Conservation (phyloP, 352 stramenopile genomes). For the Pythium vanterpoolii region DNA sequence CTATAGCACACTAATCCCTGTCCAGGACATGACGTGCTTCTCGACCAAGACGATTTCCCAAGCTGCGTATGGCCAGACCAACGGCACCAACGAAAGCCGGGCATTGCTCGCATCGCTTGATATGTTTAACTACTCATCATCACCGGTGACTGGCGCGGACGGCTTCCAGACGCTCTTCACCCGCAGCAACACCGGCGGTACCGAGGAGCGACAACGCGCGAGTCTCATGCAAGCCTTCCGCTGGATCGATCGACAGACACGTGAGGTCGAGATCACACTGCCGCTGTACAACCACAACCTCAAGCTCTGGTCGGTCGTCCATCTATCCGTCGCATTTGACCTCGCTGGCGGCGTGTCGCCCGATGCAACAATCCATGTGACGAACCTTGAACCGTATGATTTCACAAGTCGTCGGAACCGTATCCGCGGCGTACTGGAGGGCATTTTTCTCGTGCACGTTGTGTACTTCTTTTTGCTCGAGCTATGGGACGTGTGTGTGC, state of each 20-base stretch:
- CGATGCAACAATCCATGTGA: slow-evolving; percentile 39
- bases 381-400: slow-evolving; percentile 71
- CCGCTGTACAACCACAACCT: slow-evolving; percentile 61
- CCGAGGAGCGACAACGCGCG: slow-evolving; percentile 23
- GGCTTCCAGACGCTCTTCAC: slow-evolving; percentile 64
- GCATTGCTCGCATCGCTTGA: slow-evolving; percentile 34
- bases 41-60: slow-evolving; percentile 31
- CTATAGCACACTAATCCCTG: slow-evolving; percentile 40
- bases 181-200: slow-evolving; percentile 35
- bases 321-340: slow-evolving; percentile 56
- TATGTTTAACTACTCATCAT: slow-evolving; percentile 54
- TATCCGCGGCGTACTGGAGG: slow-evolving; percentile 38
- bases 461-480: slow-evolving; percentile 61
- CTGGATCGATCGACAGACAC: slow-evolving; percentile 67
- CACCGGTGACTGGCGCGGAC: slow-evolving; percentile 30
- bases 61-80: slow-evolving; percentile 32
- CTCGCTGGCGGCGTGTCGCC: slow-evolving; percentile 52
- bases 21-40: slow-evolving; percentile 39
- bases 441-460: slow-evolving; percentile 44
- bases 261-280: slow-evolving; percentile 48
- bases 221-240: slow-evolving; percentile 41
- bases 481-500: slow-evolving; percentile 61
- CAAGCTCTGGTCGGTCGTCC: slow-evolving; percentile 57
- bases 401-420: slow-evolving; percentile 46
- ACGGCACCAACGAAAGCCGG: slow-evolving; percentile 30